Evolutionary conservation across 768 basidiomycete species (phyloP).

Genomic region (Clitopilus passeckerianus): DNA sequence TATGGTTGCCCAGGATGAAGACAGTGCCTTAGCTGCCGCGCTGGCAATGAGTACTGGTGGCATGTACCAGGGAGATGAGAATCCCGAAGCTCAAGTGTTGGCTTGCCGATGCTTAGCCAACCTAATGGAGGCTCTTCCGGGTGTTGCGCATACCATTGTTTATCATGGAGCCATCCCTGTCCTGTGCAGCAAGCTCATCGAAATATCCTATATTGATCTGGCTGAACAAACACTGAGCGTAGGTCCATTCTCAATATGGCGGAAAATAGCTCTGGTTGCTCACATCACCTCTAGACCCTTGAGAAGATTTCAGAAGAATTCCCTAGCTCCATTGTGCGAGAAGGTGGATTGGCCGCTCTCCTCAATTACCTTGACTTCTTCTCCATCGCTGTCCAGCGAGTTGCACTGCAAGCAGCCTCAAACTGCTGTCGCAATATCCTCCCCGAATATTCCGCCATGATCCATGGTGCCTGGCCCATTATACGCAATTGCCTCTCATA

Average conservation of each 20-base stretch:
- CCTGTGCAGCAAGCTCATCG: slow-evolving; percentile 93
- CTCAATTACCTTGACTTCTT: slow-evolving; percentile 98
- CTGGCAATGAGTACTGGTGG: slow-evolving; percentile 76
- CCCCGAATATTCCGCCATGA: slow-evolving; percentile 83
- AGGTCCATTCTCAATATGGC: slow-evolving; percentile 31
- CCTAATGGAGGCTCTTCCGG: slow-evolving; percentile 97
- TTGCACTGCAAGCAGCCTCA: slow-evolving; percentile 92
- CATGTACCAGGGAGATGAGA: slow-evolving; percentile 73
- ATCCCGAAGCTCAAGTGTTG: slow-evolving; percentile 90
- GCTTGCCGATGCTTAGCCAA: slow-evolving; percentile 97
- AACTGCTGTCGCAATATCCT: slow-evolving; percentile 95
- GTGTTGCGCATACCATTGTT: slow-evolving; percentile 95
- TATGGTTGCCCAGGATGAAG: slow-evolving; percentile 65
- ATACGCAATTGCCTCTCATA: slow-evolving; percentile 89
- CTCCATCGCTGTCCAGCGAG: slow-evolving; percentile 95
- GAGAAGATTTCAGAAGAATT: slow-evolving; percentile 99
- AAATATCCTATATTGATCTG: slow-evolving; percentile 96
- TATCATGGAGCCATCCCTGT: slow-evolving; percentile 98
- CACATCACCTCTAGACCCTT: slow-evolving; percentile 61
- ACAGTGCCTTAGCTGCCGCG: slow-evolving; percentile 84
- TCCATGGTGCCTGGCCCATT: slow-evolving; percentile 87
- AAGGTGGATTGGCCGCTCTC: slow-evolving; percentile 89
- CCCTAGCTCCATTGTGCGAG: slow-evolving; percentile 91
- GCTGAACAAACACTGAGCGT: slow-evolving; percentile 98
- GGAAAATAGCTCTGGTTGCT: slow-evolving; percentile 11